Evolutionary conservation across 305 asterid genomes (phyloP), one percentile per base, ranked within the genome.

Genomic region (Plantago coronopus): DNA sequence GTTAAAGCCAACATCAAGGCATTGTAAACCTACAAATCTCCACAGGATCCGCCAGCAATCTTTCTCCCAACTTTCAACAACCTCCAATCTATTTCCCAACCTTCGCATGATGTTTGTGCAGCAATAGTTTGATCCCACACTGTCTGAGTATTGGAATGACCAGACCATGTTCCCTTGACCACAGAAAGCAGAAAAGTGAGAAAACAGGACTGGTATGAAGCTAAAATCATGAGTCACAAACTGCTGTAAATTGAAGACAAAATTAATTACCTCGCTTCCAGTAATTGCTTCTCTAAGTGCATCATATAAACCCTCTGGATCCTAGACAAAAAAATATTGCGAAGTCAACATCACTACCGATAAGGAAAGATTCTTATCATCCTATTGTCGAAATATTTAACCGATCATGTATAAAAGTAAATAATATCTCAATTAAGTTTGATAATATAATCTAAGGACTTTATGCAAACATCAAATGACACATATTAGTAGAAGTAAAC

Each of bases 31-130:
- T 69, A 93, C 99, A 89, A 73, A 65, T 85, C 88, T 65, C 91
- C 94, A 60, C 89, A 87, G 73, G 97, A 89, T 59, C 99, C 99
- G 56, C 83, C 86, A 67, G 94, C 96, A 7, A 87, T 79, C 81
- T 75, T 87, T 68, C 83, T 91, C 73, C 87, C 94, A 2, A 83
- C 76, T 76, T 82, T 83, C 86, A 93, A 74, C 62, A 75, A 72
- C 73, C 87, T 81, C 81, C 85, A 75, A 70, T 89, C 90, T 29
- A 89, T 78, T 77, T 83, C 90, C 91, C 90, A 83, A 60, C 77
- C 84, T 72, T 67, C 88, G 21, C 62, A 57, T 66, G 71, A 71
- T 48, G 68, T 72, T 69, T 70, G 78, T 16, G 71, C 66, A 16
- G 74, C 55, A 59, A 76, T 48, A 57, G 73, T 66, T 74, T 77